Percentiles rank a stretch among this genome's conserved stretches.
These are phyloP conservation scores for Stipa capillata DNA, from an alignment of 176 grass and related monocot species.

Conservation along the genomic window DNA sequence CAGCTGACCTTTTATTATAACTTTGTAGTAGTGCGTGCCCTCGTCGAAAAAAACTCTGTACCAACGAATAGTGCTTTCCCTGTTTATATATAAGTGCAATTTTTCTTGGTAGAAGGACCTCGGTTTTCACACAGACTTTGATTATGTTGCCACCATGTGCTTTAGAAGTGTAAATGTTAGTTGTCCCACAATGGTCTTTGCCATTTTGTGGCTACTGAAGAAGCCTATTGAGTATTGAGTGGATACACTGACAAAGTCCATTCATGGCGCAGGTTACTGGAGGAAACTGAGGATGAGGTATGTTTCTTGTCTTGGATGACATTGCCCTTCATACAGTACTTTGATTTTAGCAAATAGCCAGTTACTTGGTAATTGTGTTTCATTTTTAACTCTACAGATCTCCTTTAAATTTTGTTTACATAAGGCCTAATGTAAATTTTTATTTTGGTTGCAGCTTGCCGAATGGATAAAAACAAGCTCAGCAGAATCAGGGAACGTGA, in stretches of 20 bases:
- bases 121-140: neutral
- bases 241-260: constrained; percentile 22
- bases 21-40: neutral
- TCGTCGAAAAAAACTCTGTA: neutral
- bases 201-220: neutral
- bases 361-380: neutral
- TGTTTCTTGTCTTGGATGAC: neutral
- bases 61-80: neutral
- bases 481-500: constrained; percentile 38
- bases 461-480: constrained; percentile 79
- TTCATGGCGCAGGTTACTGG: constrained; percentile 58
- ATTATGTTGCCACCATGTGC: too few species aligned
- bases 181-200: neutral
- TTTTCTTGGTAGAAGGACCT: neutral
- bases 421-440: neutral
- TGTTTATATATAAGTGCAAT: neutral
- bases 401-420: neutral
- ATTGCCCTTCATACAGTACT: neutral
- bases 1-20: neutral
- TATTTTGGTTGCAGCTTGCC: constrained; percentile 44
- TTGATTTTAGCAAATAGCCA: neutral
- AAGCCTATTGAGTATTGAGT: constrained; percentile 1
- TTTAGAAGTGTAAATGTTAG: neutral
- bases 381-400: neutral
- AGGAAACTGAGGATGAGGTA: constrained; percentile 93